Evolutionary conservation across 116 monocot genomes (phyloP), one percentile per base, ranked within the genome.

Genomic region (Trichopus zeylanicus): DNA sequence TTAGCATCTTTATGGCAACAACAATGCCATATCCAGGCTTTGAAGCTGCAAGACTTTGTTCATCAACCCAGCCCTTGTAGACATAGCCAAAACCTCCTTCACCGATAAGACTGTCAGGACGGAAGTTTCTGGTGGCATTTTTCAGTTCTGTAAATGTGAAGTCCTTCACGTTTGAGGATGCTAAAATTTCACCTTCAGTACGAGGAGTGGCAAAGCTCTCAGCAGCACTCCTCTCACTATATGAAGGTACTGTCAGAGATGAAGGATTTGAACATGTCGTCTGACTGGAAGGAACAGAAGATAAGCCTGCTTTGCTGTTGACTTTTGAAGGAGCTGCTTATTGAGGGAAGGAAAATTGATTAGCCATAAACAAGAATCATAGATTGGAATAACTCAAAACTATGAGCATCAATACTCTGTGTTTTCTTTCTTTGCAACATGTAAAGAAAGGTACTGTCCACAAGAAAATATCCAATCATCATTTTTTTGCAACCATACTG

Each of bases 11-110:
- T 38, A 93, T 73, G 13, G 93, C 93, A 61, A 93, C 81, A 22
- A 78, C 73, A 64, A 81, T 94, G 26, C 94, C 89, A 47, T 32
- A 48, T 20, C 89, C 86, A 26, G 89, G 85, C 60, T 37, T 94
- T 16, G 85, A 47, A n/a, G 94, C 61, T 29, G 66, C 26, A 31
- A 73, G 55, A 24, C 55, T 86, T 60, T 89, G 82, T 35, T 82
- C 89, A 71, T 94, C 82, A 6, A 94, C 74, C 94, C 94, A 94
- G 53, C 89, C 94, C 72, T 89, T 89, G 27, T 70, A 94, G 16
- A 94, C 89, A 83, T 60, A 74, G 20, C 94, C 94, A 66, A 94
- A 94, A 57, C 94, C 94, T 60, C 94, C 94, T 83, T 94, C 94
- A 23, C 94, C 89, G 11, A 94, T 67, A 26, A 94, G 76, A 55